A percentile compares a stretch with the other conserved stretches of the same genome.
These are phyloP conservation scores for Grosmannia serpens DNA, from an alignment of 2,329 filamentous ascomycete species.

Conservation along the genomic window DNA sequence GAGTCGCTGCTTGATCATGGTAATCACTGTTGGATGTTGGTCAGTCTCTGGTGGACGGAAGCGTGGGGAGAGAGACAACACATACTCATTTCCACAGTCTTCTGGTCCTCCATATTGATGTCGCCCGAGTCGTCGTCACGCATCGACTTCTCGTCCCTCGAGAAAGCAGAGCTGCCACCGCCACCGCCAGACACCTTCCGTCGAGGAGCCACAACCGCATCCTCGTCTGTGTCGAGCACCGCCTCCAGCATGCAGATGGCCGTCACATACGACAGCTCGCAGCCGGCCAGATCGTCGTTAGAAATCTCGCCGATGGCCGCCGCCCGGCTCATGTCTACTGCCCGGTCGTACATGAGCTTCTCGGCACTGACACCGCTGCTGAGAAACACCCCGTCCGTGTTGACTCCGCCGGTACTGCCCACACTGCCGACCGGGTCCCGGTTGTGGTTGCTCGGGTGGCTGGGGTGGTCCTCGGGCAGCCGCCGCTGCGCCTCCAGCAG, in stretches of 20 bases:
- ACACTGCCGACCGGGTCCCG: slow-evolving; percentile 18
- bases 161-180: slow-evolving; percentile 8
- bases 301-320: slow-evolving; percentile 95
- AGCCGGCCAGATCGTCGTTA: slow-evolving; percentile 75
- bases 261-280: slow-evolving; percentile 86
- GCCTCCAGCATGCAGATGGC: slow-evolving; percentile 93
- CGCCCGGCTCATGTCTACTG: slow-evolving; percentile 88
- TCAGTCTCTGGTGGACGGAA: neutral
- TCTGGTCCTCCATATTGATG: slow-evolving; percentile 58
- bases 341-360: slow-evolving; percentile 95
- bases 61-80: slow-evolving; percentile 10
- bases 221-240: slow-evolving; percentile 74
- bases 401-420: slow-evolving; percentile 42
- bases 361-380: slow-evolving; percentile 87
- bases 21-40: slow-evolving; percentile 41
- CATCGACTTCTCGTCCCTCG: slow-evolving; percentile 30
- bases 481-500: slow-evolving; percentile 75
- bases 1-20: slow-evolving; percentile 49
- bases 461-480: slow-evolving; percentile 74
- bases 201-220: slow-evolving; percentile 23
- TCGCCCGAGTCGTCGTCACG: slow-evolving; percentile 32
- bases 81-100: slow-evolving; percentile 63
- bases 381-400: slow-evolving; percentile 65
- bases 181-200: slow-evolving; percentile 18
- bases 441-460: slow-evolving; percentile 66